These are phyloP conservation scores for Apophysomyces trapeziformis DNA, from an alignment of 371 early-diverging fungal species.

Conservation along the genomic window DNA sequence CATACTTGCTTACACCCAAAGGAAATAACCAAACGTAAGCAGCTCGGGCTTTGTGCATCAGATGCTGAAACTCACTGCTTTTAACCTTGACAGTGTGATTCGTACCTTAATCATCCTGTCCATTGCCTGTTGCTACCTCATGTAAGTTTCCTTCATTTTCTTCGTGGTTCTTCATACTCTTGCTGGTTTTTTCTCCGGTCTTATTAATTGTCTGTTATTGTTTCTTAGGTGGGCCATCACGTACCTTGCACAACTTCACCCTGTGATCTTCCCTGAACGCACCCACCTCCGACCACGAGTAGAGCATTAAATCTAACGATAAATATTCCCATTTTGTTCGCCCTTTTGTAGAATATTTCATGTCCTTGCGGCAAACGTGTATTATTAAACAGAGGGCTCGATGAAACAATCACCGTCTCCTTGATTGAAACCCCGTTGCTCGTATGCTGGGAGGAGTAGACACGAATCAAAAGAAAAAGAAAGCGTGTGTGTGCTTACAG, in stretches of 20 bases:
- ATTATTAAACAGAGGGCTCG: constrained; percentile 7
- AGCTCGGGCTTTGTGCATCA: constrained; percentile 1
- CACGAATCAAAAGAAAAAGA: too few species aligned
- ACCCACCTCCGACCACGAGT: constrained; percentile 62
- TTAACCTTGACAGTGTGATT: constrained; percentile 47
- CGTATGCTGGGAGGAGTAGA: not conserved
- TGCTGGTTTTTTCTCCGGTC: too few species aligned
- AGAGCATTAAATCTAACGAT: constrained; percentile 12
- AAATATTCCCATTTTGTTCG: not conserved
- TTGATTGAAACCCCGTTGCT: not conserved
- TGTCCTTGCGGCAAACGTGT: not conserved
- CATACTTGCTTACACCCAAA: constrained; percentile 59
- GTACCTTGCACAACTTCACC: constrained; percentile 76
- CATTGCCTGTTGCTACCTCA: constrained; percentile 63
- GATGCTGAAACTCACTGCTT: constrained; percentile 1
- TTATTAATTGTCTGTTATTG: too few species aligned
- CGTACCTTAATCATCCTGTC: constrained; percentile 75
- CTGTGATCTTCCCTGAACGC: constrained; percentile 68
- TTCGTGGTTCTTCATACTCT: not conserved
- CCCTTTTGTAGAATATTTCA: not conserved
- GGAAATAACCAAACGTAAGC: constrained; percentile 67
- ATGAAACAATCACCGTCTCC: constrained; percentile 3
- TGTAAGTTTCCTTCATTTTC: constrained; percentile 45
- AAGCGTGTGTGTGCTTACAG: too few species aligned
- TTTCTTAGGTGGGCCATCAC: constrained; percentile 73